phyloP scores from a whole-genome alignment of 805 yeast genomes.

The Millerago galiae region DNA sequence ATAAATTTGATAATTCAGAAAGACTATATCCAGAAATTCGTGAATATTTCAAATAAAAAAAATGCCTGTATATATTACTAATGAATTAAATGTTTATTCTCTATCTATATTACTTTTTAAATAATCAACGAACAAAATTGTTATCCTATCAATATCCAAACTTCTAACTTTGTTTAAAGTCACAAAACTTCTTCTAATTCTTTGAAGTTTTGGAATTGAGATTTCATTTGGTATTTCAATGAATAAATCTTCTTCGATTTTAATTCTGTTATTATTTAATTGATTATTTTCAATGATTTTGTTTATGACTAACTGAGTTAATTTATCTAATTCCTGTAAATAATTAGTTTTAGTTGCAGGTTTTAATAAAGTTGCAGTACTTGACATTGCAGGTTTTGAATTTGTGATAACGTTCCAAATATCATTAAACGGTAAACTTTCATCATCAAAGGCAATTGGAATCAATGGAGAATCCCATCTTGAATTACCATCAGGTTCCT shows the following conservation, averaged over 20 bases:
- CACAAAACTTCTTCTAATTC: conserved; percentile 80
- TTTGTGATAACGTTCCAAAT: conserved; percentile 56
- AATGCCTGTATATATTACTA: neutral
- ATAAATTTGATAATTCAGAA: conserved; percentile 13
- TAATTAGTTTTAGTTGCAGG: conserved; percentile 75
- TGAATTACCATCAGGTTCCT: conserved; percentile 81
- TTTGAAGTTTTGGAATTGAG: conserved; percentile 71
- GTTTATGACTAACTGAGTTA: conserved; percentile 58
- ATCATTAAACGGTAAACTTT: conserved; percentile 53
- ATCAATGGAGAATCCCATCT: conserved; percentile 95
- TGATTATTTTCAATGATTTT: conserved; percentile 60
- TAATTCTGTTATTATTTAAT: conserved; percentile 34
- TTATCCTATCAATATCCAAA: conserved; percentile 62
- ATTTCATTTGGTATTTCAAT: conserved; percentile 58
- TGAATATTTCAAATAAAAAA: neutral
- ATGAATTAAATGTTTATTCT: conserved; percentile 9
- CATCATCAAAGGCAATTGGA: conserved; percentile 52
- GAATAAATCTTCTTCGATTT: conserved; percentile 34
- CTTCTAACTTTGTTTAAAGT: conserved; percentile 73
- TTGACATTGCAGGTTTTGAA: conserved; percentile 61
- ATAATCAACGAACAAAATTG: conserved; percentile 71
- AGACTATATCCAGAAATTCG: conserved; percentile 11
- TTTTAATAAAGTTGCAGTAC: conserved; percentile 76
- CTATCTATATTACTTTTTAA: conserved; percentile 46
- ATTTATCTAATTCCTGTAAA: conserved; percentile 68